Evolutionary conservation across 768 basidiomycete genomes (phyloP), one percentile per base, ranked within the genome.

Genomic region (Inosperma sp.): DNA sequence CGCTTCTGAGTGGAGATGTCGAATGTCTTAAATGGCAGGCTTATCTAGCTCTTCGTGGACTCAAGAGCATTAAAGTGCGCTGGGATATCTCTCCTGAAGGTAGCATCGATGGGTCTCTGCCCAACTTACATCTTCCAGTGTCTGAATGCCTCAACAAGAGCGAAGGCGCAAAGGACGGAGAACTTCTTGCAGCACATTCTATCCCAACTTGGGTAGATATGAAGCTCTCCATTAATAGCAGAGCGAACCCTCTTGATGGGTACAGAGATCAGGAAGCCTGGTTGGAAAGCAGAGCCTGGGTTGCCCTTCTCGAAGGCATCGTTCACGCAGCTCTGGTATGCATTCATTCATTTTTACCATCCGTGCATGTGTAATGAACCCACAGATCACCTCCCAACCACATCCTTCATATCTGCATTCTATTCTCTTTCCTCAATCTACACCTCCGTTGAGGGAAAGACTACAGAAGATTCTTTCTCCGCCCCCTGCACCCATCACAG

Each of bases 1-100:
- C 59, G 25, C 57, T 69, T n/a, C 77, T 92, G 54, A 88, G 86
- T 66, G 65, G 74, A 47, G 89, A 92, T 67, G 83, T 91, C 58
- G 88, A 91, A 58, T 92, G 89, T 64, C 78, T 93, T 62, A 91
- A 89, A 68, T 92, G 89, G 89, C 90, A 93, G 65, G 87, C 90
- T 0, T 90, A 86, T 58, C 72, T 88, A 41, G 83, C 84, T 21
- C 79, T 85, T 41, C 82, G 86, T 51, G 81, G 80, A 7, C 61
- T 86, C 52, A 62, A 59, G 16, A 55, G 65, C 58, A 66, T 88
- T 48, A 68, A 65, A 17, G 64, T 90, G 12, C 80, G 86, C 36
- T 86, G 80, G 69, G 85, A 91, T 65, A 72, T 93, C 23, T 63
- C 77, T 13, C 72, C 79, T 19, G 82, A 86, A 46, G 90, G 90